Evolutionary conservation across 2,329 filamentous ascomycete species (phyloP), one percentile per base, ranked within the genome.

Genomic region (Diaporthe ilicicola): DNA sequence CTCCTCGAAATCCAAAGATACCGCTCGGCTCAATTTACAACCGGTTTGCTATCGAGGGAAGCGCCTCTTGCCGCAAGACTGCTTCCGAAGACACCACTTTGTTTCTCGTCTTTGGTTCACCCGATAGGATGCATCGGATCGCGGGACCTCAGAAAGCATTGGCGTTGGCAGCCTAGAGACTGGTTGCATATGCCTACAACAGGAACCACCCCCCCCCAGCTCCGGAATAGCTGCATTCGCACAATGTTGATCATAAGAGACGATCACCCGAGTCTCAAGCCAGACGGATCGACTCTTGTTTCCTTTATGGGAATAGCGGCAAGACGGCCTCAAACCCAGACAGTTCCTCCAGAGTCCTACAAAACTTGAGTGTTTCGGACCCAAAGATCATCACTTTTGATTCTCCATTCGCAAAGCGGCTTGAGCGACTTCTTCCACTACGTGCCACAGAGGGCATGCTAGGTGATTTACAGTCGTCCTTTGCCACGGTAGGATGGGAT

Each of bases 331-430:
- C 59, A 50, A 50, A 50, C 39, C 13, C 44, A 29, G 46, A 24
- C 42, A 37, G n/a, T 50, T 50, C 59, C 59, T 64, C 44, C 59
- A 27, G 32, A 17, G 59, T 62, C 59, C 59, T 62, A 62, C 59
- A 12, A 34, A 37, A 29, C 44, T 19, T 6, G 4, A 24, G 12
- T 3, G n/a, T 22, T 64, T 50, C 59, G n/a, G 29, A 37, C 42
- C 44, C 59, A 48, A 17, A 50, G 29, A 64, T 64, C 59, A 29
- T 37, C 59, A 37, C n/a, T 17, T 12, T 24, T 39, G 37, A 48
- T 19, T 19, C 29, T 19, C 44, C 27, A 50, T 42, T 48, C n/a
- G 19, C 59, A 34, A 19, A 19, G 19, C 24, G 27, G 59, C 59
- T 50, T 27, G 6, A 39, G 59, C 59, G 46, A 50, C 46, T 32